A percentile compares a stretch with the other conserved stretches of the same genome.
Evolutionary conservation across 768 basidiomycete species (phyloP).

Genomic region (Rhodotorula graminis): DNA sequence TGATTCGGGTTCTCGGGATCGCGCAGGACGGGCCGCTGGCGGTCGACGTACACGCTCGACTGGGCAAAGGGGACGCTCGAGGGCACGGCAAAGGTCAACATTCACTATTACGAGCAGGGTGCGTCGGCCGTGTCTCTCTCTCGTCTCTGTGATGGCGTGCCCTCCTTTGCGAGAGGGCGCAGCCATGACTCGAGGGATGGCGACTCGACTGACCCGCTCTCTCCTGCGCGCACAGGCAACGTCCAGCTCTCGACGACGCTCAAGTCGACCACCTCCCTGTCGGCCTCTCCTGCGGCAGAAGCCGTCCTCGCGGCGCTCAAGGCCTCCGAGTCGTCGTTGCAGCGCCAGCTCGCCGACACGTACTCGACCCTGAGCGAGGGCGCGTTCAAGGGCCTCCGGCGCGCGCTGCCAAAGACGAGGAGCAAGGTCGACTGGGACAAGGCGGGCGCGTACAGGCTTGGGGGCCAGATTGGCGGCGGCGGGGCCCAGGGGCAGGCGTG

Average conservation of each 20-base stretch:
- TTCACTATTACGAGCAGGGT: conserved; percentile 97
- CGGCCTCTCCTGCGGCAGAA: conserved; percentile 56
- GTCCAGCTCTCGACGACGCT: conserved; percentile 84
- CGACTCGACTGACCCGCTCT: not conserved
- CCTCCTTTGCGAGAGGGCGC: too few relatives aligned
- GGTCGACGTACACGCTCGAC: conserved; percentile 76
- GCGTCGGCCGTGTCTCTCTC: not conserved
- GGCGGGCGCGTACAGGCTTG: conserved; percentile 50
- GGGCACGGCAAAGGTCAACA: conserved; percentile 71
- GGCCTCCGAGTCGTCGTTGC: conserved; percentile 75
- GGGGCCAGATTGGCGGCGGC: conserved; percentile 7
- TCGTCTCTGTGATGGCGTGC: too few relatives aligned
- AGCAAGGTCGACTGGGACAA: conserved; percentile 97
- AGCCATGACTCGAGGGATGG: too few relatives aligned
- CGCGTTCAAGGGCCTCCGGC: conserved; percentile 82
- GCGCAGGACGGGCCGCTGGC: conserved; percentile 87
- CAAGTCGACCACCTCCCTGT: conserved; percentile 53
- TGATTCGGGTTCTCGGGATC: not conserved
- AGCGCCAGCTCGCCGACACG: conserved; percentile 69
- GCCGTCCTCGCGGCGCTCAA: conserved; percentile 71
- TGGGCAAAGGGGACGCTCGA: conserved; percentile 54
- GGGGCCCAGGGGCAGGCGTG: not conserved
- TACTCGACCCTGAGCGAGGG: conserved; percentile 89
- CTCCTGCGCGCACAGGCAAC: conserved; percentile 49
- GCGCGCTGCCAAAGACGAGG: conserved; percentile 84